Conservation (phyloP, 768 basidiomycete genomes). For the Obba rivulosa region DNA sequence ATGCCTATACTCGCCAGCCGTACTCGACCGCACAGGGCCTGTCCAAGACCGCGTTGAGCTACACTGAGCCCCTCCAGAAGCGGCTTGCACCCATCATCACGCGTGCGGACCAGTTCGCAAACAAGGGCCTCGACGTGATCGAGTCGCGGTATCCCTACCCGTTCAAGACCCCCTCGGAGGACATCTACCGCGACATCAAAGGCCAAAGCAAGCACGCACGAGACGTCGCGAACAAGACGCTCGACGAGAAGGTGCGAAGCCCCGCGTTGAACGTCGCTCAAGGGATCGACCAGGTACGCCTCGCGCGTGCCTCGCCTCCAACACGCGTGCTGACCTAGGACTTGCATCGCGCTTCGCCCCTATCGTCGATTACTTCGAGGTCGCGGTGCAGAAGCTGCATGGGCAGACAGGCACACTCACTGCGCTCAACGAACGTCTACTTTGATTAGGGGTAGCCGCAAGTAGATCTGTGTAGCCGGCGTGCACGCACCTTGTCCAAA, state of each 20-base stretch:
- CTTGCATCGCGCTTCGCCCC: conserved; percentile 60
- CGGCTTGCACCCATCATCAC: no score
- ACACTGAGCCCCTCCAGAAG: no score
- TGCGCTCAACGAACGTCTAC: no score
- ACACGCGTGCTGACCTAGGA: conserved; percentile 14
- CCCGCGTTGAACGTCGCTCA: conserved; percentile 60
- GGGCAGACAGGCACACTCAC: conserved; percentile 37
- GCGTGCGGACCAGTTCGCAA: conserved; percentile 60
- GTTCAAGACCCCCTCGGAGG: conserved; percentile 70
- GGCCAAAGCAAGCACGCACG: conserved; percentile 51
- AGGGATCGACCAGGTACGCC: conserved; percentile 65
- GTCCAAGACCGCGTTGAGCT: conserved; percentile 34
- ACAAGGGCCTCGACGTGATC: conserved; percentile 71
- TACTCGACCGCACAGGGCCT: conserved; percentile 63
- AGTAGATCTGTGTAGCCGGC: no score
- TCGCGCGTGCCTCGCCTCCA: conserved; percentile 1
- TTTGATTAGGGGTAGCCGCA: no score
- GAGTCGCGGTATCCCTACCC: conserved; percentile 71
- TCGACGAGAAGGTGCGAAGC: conserved; percentile 60
- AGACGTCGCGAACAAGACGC: conserved; percentile 52
- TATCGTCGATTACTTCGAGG: conserved; percentile 66
- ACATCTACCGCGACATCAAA: conserved; percentile 57
- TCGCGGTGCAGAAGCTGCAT: conserved; percentile 38
- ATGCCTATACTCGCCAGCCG: conserved; percentile 56
- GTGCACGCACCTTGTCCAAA: no score